A percentile compares a stretch with the other conserved stretches of the same genome.
These are phyloP conservation scores for Knoxdaviesia proteae DNA, from an alignment of 2,329 filamentous ascomycete species.

Conservation along the genomic window DNA sequence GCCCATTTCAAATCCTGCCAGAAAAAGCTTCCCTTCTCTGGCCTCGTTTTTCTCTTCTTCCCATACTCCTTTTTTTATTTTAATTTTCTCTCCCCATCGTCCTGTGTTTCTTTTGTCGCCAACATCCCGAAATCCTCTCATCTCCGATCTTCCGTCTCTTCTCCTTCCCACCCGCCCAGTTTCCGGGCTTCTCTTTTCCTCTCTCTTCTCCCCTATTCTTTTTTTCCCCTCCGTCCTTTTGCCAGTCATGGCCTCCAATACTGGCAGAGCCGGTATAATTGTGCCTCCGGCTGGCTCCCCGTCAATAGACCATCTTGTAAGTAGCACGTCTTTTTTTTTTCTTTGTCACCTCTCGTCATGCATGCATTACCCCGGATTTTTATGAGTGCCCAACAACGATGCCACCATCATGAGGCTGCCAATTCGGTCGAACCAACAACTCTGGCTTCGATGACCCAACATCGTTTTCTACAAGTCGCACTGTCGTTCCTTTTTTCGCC, in stretches of 20 bases:
- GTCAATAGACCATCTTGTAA: slow-evolving; percentile 1
- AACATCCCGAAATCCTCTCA: not conserved
- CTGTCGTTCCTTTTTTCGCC: too few species aligned
- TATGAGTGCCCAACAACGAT: not conserved
- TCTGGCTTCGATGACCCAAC: too few species aligned
- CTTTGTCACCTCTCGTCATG: not conserved
- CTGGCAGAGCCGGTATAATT: slow-evolving; percentile 2
- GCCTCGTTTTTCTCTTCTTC: too few species aligned
- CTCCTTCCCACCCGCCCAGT: not conserved
- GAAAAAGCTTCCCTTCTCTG: too few species aligned
- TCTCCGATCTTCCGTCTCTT: not conserved
- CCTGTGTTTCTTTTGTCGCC: not conserved
- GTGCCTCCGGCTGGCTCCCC: not conserved
- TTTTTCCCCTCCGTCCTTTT: not conserved
- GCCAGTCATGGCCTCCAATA: slow-evolving; percentile 1
- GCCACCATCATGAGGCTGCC: not conserved
- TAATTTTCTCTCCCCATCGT: not conserved
- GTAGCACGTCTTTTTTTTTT: not conserved
- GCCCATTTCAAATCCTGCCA: too few species aligned
- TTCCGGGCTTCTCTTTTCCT: not conserved
- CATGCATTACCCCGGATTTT: not conserved
- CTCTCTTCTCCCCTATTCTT: not conserved
- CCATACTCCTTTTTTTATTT: too few species aligned
- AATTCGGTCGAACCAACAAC: not conserved
- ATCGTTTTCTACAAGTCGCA: too few species aligned